These are phyloP conservation scores for Neofusicoccum parvum DNA, from an alignment of 2,329 filamentous ascomycete species.

Conservation along the genomic window DNA sequence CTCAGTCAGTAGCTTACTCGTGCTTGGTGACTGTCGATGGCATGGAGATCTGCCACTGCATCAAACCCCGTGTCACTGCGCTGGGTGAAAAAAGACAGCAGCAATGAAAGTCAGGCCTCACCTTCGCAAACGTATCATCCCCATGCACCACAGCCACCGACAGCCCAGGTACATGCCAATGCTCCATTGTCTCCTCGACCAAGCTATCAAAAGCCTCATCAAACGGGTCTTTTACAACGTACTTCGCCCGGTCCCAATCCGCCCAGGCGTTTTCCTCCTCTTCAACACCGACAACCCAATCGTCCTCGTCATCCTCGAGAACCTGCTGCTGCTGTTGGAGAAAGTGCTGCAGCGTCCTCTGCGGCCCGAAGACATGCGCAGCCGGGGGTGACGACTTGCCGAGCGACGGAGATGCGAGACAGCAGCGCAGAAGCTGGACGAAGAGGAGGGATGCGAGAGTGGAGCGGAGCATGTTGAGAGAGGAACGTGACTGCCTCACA, in stretches of 20 bases:
- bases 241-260: not conserved
- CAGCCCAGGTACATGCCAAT: conserved; percentile 54
- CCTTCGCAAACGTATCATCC: conserved; percentile 44
- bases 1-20: not conserved
- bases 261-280: not conserved
- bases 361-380: not conserved
- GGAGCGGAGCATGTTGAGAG: not conserved
- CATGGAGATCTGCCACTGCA: too few relatives aligned
- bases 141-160: conserved; percentile 53
- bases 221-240: conserved; percentile 4
- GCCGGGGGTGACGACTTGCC: not conserved
- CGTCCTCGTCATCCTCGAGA: not conserved
- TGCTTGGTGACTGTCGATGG: too few relatives aligned
- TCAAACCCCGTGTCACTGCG: too few relatives aligned
- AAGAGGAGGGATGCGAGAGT: not conserved
- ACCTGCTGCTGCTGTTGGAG: not conserved
- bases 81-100: not conserved
- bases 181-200: conserved; percentile 35
- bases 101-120: not conserved
- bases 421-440: not conserved
- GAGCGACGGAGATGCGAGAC: not conserved
- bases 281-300: not conserved
- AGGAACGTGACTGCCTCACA: not conserved
- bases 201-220: conserved; percentile 23
- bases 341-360: not conserved